A percentile compares a stretch with the other conserved stretches of the same genome.
These are phyloP conservation scores for Argentina anserina DNA, from an alignment of 306 rosid genomes.

Conservation along the genomic window DNA sequence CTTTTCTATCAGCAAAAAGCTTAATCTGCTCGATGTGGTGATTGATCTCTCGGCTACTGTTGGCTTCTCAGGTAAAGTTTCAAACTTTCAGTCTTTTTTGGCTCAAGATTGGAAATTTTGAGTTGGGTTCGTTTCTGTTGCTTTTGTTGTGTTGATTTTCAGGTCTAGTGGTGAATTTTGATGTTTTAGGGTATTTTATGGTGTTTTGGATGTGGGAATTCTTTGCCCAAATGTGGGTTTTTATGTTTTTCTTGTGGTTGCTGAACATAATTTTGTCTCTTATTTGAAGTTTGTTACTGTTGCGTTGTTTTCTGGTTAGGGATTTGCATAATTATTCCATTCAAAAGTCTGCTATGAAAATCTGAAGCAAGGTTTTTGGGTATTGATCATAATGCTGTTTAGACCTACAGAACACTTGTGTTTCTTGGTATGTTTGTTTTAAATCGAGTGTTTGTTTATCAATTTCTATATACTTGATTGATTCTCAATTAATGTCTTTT, in stretches of 20 bases:
- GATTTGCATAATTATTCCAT: background rate
- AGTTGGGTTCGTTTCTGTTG: conserved; percentile 15
- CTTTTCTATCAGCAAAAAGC: background rate
- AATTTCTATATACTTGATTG: conserved; percentile 9
- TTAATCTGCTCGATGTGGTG: conserved; percentile 28
- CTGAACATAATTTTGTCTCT: background rate
- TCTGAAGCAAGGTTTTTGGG: conserved; percentile 2
- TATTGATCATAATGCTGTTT: background rate
- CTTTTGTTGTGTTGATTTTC: background rate
- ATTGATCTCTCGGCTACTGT: conserved; percentile 4
- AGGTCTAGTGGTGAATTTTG: background rate
- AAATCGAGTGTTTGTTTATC: background rate
- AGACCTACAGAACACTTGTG: background rate
- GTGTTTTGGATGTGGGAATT: conserved; percentile 6
- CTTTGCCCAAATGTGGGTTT: conserved; percentile 20
- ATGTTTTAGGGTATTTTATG: background rate
- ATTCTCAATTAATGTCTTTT: conserved; percentile 23
- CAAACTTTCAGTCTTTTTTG: background rate
- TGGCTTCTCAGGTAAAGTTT: conserved; percentile 28
- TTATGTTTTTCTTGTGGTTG: background rate
- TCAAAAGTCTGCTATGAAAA: background rate
- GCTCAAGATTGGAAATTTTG: conserved; percentile 13
- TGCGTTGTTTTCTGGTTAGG: background rate
- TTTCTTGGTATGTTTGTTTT: background rate
- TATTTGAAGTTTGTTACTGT: background rate